A percentile compares a stretch with the other conserved stretches of the same genome.
phyloP scores from a whole-genome alignment of 345 rosid species.

The Brassica nigra region DNA sequence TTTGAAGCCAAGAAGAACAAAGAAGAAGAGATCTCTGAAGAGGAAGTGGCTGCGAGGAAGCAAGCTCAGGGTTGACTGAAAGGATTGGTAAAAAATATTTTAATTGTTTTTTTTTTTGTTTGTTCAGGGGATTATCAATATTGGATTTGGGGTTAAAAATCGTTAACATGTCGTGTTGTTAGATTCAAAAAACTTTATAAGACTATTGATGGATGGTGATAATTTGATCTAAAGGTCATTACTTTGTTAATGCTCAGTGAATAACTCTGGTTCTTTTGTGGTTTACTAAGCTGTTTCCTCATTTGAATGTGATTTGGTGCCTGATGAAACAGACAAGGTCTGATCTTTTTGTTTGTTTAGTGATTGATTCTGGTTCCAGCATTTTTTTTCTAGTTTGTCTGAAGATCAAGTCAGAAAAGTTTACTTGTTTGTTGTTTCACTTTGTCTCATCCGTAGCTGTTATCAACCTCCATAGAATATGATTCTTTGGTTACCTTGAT shows the following conservation, averaged over 20 bases:
- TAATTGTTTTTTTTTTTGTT: not conserved
- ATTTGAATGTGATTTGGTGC: not conserved
- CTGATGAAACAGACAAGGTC: not conserved
- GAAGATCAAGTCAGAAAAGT: not conserved
- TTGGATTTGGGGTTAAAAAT: no score
- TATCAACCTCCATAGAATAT: not conserved
- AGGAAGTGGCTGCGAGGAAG: not conserved
- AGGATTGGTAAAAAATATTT: not conserved
- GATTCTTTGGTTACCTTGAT: slow-evolving; percentile 2
- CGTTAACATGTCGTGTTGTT: not conserved
- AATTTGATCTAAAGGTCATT: not conserved
- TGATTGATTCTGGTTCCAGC: not conserved
- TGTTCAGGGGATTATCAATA: not conserved
- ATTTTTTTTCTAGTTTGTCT: not conserved
- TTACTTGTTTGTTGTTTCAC: not conserved
- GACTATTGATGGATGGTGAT: not conserved
- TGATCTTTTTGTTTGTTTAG: not conserved
- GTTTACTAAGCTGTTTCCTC: not conserved
- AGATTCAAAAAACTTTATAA: no score
- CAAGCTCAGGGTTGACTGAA: not conserved
- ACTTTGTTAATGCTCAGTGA: not conserved
- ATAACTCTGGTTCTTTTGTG: not conserved
- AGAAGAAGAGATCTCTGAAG: not conserved
- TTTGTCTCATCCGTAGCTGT: not conserved
- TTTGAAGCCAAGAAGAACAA: not conserved